Conservation (phyloP, 371 early-diverging fungal species). For the Lichtheimia ramosa region DNA sequence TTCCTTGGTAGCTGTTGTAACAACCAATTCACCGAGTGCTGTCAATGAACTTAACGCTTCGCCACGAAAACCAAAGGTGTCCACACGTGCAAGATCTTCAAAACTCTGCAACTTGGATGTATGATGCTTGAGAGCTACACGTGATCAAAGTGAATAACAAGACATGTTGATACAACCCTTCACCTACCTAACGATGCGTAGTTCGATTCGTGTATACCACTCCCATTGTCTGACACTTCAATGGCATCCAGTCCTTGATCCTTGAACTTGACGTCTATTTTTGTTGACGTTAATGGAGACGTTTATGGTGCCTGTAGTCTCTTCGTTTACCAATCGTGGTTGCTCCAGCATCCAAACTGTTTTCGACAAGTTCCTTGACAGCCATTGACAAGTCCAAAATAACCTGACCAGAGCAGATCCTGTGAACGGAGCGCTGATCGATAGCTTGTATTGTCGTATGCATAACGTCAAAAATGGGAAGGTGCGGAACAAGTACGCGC, state of each 20-base stretch:
- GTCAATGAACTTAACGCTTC: conserved; percentile 84
- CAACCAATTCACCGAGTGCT: conserved; percentile 57
- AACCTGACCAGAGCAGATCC: conserved; percentile 91
- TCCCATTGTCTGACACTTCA: conserved; percentile 86
- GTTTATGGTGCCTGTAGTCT: not conserved
- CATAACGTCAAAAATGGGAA: too few species aligned
- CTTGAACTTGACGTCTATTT: conserved; percentile 75
- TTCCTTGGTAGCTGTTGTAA: conserved; percentile 69
- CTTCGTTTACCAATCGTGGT: conserved; percentile 67
- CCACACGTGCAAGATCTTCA: conserved; percentile 65
- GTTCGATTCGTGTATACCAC: conserved; percentile 70
- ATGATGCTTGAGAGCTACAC: conserved; percentile 64
- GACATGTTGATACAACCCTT: not conserved
- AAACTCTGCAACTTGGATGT: conserved; percentile 79
- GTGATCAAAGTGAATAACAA: not conserved
- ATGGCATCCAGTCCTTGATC: conserved; percentile 78
- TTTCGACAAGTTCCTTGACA: conserved; percentile 97
- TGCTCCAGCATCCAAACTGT: conserved; percentile 93
- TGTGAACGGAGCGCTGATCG: conserved; percentile 55
- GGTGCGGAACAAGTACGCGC: too few species aligned
- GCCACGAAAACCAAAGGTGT: conserved; percentile 85
- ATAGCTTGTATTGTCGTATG: conserved; percentile 30
- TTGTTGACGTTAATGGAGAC: too few species aligned
- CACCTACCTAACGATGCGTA: conserved; percentile 61
- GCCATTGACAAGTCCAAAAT: conserved; percentile 86